A percentile compares a stretch with the other conserved stretches of the same genome.
Conservation (phyloP, 495 filamentous ascomycete genomes). For the Hypoxylon trugodes region DNA sequence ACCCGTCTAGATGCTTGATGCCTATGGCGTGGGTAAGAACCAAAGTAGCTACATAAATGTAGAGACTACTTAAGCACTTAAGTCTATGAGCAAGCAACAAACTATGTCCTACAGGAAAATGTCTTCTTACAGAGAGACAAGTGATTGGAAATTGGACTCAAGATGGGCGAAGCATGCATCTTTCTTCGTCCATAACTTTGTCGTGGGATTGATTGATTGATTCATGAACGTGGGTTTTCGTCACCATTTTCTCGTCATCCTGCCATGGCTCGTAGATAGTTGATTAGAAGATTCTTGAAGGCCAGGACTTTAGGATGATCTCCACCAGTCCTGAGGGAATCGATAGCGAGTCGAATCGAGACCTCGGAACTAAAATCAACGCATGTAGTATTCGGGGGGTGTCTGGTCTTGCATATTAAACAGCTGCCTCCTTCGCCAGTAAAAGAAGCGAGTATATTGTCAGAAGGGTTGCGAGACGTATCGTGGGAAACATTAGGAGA, state of each 20-base stretch:
- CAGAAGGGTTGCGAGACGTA: not conserved
- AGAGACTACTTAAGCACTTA: no score
- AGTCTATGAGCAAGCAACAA: no score
- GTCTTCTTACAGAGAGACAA: no score
- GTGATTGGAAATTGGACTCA: no score
- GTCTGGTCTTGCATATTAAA: slow-evolving; percentile 43
- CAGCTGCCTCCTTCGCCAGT: slow-evolving; percentile 34
- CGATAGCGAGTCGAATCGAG: slow-evolving; percentile 42
- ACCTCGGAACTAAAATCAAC: slow-evolving; percentile 45
- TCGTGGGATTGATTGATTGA: not conserved
- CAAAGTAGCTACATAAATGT: no score
- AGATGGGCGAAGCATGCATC: no score
- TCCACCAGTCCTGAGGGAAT: slow-evolving; percentile 29
- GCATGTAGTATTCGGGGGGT: slow-evolving; percentile 41
- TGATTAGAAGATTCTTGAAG: slow-evolving; percentile 8
- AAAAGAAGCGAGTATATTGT: slow-evolving; percentile 1
- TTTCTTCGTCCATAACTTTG: not conserved
- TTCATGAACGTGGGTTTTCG: not conserved
- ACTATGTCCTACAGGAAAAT: no score
- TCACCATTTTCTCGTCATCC: no score
- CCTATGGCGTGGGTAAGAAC: no score
- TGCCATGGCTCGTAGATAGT: slow-evolving; percentile 20
- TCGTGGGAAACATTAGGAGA: no score
- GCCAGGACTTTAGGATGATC: not conserved
- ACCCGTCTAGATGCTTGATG: no score